These are phyloP conservation scores for Saccharomycopsis javanensis DNA, from an alignment of 805 yeast species.

Conservation along the genomic window DNA sequence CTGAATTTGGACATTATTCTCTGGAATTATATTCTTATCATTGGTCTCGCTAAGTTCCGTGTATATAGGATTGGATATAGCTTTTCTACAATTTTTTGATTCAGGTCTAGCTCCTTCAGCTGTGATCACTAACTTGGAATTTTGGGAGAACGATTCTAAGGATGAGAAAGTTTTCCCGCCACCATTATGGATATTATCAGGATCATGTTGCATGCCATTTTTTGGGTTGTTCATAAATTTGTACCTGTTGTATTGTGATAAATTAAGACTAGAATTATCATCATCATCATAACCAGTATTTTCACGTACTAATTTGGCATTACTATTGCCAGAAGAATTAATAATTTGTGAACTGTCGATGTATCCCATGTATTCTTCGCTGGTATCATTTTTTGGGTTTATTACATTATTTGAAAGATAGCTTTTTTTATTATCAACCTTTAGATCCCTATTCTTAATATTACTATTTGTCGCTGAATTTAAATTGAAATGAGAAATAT, in stretches of 20 bases:
- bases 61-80: not conserved
- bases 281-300: not conserved
- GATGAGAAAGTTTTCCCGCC: not conserved
- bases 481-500: not conserved
- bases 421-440: not conserved
- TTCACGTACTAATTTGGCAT: not conserved
- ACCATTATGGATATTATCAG: not conserved
- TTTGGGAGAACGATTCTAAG: not conserved
- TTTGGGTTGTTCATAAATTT: not conserved
- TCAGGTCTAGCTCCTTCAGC: not conserved
- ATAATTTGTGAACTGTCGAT: conserved; percentile 10
- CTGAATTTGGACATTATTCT: not conserved
- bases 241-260: not conserved
- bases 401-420: not conserved
- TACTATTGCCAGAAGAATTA: not conserved
- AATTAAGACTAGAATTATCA: not conserved
- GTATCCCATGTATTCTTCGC: conserved; percentile 13
- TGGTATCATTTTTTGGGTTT: not conserved
- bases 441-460: not conserved
- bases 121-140: not conserved
- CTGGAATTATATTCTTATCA: not conserved
- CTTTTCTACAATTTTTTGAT: not conserved
- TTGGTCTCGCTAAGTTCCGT: not conserved
- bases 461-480: not conserved
- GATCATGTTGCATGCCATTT: not conserved